Conservation (phyloP, 179 eudicot species). For the Corrigiola litoralis region DNA sequence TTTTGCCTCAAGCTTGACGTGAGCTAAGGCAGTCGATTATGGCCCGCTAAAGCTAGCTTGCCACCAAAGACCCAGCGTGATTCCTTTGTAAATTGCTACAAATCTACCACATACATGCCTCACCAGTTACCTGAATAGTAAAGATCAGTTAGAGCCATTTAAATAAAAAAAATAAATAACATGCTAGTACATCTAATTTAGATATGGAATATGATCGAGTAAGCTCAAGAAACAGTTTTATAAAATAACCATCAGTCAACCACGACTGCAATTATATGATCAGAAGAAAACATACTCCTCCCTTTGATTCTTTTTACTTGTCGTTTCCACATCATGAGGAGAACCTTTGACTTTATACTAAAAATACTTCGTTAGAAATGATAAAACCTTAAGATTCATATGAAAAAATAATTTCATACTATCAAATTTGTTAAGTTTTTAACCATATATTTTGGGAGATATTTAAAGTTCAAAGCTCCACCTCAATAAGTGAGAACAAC, state of each 20-base stretch:
- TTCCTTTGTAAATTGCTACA: conserved; percentile 8
- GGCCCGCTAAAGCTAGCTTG: background rate
- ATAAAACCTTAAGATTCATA: too few species aligned
- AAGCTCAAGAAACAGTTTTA: too few species aligned
- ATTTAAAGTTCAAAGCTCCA: too few species aligned
- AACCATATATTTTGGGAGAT: too few species aligned
- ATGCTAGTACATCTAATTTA: too few species aligned
- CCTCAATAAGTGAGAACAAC: too few species aligned
- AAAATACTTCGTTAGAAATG: too few species aligned
- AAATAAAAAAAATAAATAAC: background rate
- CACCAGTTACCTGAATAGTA: conserved; percentile 20
- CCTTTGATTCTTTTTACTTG: background rate
- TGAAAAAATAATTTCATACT: background rate
- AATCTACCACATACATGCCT: conserved; percentile 13
- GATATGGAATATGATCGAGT: too few species aligned
- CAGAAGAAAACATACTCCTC: background rate
- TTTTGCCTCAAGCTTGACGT: conserved; percentile 4
- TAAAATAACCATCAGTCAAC: background rate
- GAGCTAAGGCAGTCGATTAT: background rate
- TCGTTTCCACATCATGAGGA: background rate
- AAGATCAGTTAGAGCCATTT: background rate
- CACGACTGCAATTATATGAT: background rate
- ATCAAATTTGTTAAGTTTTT: too few species aligned
- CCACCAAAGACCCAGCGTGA: background rate
- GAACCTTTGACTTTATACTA: too few species aligned